A percentile compares a stretch with the other conserved stretches of the same genome.
Evolutionary conservation across 495 filamentous ascomycete species (phyloP).

Genomic region (Cercophora sp.): DNA sequence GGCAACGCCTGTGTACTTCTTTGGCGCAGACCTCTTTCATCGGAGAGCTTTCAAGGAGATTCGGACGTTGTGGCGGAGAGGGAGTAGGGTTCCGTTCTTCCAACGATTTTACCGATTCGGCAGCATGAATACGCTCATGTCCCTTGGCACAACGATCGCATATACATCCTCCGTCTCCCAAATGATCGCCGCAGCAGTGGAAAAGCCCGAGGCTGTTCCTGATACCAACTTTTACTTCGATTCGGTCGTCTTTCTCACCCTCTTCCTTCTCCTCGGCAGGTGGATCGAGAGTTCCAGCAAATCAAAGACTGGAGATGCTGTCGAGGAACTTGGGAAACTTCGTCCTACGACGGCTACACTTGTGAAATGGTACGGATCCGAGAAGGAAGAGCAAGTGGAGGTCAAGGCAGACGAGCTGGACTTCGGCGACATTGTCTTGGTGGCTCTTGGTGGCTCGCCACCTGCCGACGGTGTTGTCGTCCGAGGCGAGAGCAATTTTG

Average conservation of each 20-base stretch:
- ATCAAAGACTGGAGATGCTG: constrained; percentile 84
- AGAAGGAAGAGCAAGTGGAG: constrained; percentile 29
- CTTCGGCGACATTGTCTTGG: constrained; percentile 71
- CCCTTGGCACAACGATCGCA: constrained; percentile 81
- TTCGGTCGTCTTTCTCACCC: constrained; percentile 86
- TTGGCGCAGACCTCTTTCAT: constrained; percentile 85
- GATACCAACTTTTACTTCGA: constrained; percentile 80
- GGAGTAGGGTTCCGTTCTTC: constrained; percentile 69
- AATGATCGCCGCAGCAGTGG: constrained; percentile 63
- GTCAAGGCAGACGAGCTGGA: constrained; percentile 75
- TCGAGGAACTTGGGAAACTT: constrained; percentile 72
- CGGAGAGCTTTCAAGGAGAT: constrained; percentile 74
- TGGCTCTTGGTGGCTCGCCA: constrained; percentile 77
- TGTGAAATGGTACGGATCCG: constrained; percentile 42
- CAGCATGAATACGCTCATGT: constrained; percentile 95
- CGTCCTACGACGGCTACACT: constrained; percentile 76
- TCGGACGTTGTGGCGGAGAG: constrained; percentile 70
- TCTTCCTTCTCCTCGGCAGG: constrained; percentile 79
- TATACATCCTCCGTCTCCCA: constrained; percentile 82
- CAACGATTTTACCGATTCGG: constrained; percentile 87
- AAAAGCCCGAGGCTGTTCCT: constrained; percentile 28
- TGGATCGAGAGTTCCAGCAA: constrained; percentile 91
- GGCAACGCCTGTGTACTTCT: constrained; percentile 87
- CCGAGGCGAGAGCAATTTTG: constrained; percentile 64
- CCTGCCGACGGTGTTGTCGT: constrained; percentile 76